These are phyloP conservation scores for Nemophila menziesii DNA, from an alignment of 257 asterid species.

Conservation along the genomic window DNA sequence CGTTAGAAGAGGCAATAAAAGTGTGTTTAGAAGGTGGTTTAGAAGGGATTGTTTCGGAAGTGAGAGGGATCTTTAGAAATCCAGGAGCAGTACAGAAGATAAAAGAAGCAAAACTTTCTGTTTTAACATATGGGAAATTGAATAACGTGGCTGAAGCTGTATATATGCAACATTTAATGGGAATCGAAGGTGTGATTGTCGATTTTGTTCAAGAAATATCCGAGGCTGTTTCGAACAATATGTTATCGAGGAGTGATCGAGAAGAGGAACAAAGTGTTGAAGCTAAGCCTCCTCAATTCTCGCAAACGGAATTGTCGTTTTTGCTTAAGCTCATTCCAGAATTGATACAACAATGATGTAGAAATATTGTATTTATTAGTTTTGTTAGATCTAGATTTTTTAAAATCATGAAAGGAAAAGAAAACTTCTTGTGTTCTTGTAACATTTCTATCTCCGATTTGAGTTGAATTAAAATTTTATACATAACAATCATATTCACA, in stretches of 20 bases:
- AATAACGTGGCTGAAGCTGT: conserved; percentile 85
- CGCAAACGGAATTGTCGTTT: conserved; percentile 69
- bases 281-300: conserved; percentile 46
- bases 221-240: conserved; percentile 37
- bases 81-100: conserved; percentile 69
- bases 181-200: conserved; percentile 84
- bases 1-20: conserved; percentile 74
- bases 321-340: conserved; percentile 80
- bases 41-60: conserved; percentile 88
- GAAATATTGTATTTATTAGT: too few species aligned
- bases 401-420: too few species aligned
- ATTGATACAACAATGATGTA: conserved; percentile 30
- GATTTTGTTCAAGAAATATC: conserved; percentile 69
- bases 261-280: conserved; percentile 14
- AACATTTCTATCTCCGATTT: too few species aligned
- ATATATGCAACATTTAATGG: conserved; percentile 82
- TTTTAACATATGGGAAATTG: conserved; percentile 73
- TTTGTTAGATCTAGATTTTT: too few species aligned
- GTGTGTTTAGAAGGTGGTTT: conserved; percentile 72
- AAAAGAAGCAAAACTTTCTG: conserved; percentile 60
- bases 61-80: conserved; percentile 53
- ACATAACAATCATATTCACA: too few species aligned
- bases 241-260: conserved; percentile 26
- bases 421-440: too few species aligned
- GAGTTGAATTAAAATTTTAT: too few species aligned